These are phyloP conservation scores for Wickerhamomyces xylosicus DNA, from an alignment of 805 yeast species.

Conservation along the genomic window DNA sequence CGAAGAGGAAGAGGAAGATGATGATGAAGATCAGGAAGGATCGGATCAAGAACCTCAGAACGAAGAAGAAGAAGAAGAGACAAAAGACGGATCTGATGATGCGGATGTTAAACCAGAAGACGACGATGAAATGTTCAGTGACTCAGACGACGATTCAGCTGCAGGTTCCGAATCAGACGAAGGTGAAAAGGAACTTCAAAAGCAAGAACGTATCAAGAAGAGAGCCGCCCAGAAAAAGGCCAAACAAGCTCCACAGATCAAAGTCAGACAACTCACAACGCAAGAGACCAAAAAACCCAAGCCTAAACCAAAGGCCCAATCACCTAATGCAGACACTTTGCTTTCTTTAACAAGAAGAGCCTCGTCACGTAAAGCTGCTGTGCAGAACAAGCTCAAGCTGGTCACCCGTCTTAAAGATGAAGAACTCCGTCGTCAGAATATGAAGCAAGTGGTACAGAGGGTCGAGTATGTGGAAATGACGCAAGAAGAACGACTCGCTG, in stretches of 20 bases:
- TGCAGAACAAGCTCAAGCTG: conserved; percentile 67
- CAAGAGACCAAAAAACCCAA: conserved; percentile 13
- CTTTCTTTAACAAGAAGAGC: conserved; percentile 49
- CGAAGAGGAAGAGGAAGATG: conserved; percentile 21
- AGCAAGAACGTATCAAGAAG: conserved; percentile 27
- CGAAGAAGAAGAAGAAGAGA: conserved; percentile 4
- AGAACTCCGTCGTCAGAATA: conserved; percentile 44
- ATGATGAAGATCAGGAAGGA: conserved; percentile 21
- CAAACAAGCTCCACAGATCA: conserved; percentile 24
- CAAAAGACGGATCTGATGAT: conserved; percentile 7
- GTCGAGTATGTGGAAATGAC: conserved; percentile 32
- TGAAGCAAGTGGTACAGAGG: conserved; percentile 29
- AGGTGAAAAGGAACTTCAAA: conserved; percentile 55
- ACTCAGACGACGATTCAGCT: conserved; percentile 42
- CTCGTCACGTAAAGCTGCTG: conserved; percentile 69
- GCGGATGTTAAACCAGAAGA: conserved; percentile 8
- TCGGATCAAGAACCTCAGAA: conserved; percentile 20
- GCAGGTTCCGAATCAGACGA: conserved; percentile 43
- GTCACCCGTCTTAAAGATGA: conserved; percentile 60
- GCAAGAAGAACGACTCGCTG: conserved; percentile 41
- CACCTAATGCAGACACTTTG: conserved; percentile 40
- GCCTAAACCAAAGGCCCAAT: conserved; percentile 24
- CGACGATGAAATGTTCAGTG: conserved; percentile 43
- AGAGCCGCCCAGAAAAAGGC: conserved; percentile 20
- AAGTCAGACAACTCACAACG: conserved; percentile 13